Conservation (phyloP, 306 rosid species). For the Alnus glutinosa region DNA sequence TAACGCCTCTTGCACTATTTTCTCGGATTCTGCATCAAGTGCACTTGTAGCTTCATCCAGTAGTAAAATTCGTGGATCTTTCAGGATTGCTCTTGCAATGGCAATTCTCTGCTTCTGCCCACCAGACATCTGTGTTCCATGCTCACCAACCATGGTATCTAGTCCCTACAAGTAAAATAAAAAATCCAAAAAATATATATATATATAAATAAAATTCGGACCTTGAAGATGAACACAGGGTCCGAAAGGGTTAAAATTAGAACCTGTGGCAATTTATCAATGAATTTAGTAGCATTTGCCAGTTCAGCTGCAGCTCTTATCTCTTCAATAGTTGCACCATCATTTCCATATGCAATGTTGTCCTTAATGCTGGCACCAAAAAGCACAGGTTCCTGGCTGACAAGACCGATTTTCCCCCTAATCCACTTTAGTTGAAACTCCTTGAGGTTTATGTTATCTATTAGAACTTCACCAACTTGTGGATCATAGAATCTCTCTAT, state of each 20-base stretch:
- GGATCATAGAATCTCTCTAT: conserved; percentile 54
- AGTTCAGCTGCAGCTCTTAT: conserved; percentile 39
- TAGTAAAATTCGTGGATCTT: conserved; percentile 78
- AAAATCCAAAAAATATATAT: not conserved
- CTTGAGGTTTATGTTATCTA: conserved; percentile 45
- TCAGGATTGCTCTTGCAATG: conserved; percentile 84
- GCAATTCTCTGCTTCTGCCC: conserved; percentile 94
- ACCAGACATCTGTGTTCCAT: conserved; percentile 87
- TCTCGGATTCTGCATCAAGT: conserved; percentile 90
- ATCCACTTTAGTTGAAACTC: conserved; percentile 46
- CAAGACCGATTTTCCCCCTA: conserved; percentile 43
- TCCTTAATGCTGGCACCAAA: conserved; percentile 46
- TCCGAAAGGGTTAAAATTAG: not conserved
- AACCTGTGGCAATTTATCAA: conserved; percentile 49
- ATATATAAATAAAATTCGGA: not conserved
- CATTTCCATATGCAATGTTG: conserved; percentile 49
- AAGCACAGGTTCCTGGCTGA: conserved; percentile 50
- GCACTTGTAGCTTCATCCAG: conserved; percentile 96
- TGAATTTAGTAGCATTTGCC: conserved; percentile 45
- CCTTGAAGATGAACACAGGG: not conserved
- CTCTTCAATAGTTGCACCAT: conserved; percentile 43
- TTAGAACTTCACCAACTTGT: conserved; percentile 44
- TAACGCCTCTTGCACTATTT: conserved; percentile 86
- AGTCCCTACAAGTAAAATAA: conserved; percentile 42
- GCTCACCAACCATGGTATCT: conserved; percentile 88